phyloP scores from a whole-genome alignment of 2,329 filamentous ascomycete genomes.

The Colletotrichum somersetense region DNA sequence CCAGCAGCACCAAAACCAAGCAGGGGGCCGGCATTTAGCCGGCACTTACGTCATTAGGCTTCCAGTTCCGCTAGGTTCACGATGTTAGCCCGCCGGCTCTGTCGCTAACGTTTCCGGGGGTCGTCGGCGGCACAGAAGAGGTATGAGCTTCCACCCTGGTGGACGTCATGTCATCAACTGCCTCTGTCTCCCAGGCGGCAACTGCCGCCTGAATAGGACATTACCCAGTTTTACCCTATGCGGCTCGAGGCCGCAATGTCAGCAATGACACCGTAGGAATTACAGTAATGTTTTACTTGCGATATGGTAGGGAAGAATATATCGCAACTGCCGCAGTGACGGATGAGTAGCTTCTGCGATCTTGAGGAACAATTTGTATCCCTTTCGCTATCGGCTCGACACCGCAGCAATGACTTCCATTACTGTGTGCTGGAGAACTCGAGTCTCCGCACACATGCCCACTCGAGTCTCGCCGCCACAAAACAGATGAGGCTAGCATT shows the following conservation, averaged over 20 bases:
- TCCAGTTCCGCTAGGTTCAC: constrained; percentile 29
- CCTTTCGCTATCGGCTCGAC: background rate
- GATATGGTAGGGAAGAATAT: background rate
- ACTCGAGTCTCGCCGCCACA: no score
- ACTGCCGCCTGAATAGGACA: constrained; percentile 21
- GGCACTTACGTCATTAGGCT: constrained; percentile 35
- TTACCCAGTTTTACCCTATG: constrained; percentile 2
- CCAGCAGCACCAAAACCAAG: background rate
- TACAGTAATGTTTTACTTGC: background rate
- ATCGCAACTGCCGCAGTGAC: background rate
- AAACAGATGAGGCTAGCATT: no score
- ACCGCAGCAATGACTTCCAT: background rate
- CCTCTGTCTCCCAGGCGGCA: constrained; percentile 4
- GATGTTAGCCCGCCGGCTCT: constrained; percentile 38
- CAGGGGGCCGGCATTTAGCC: constrained; percentile 21
- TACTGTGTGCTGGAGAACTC: background rate
- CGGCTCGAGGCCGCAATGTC: constrained; percentile 6
- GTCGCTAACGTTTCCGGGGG: constrained; percentile 34
- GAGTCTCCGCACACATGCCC: no score
- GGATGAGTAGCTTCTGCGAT: background rate
- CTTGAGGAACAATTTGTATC: background rate
- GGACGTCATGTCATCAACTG: background rate
- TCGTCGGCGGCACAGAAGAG: constrained; percentile 19
- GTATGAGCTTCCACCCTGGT: constrained; percentile 17
- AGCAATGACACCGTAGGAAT: background rate